Conservation (phyloP, 2,329 filamentous ascomycete species). For the Hymenoscyphus salicellus region DNA sequence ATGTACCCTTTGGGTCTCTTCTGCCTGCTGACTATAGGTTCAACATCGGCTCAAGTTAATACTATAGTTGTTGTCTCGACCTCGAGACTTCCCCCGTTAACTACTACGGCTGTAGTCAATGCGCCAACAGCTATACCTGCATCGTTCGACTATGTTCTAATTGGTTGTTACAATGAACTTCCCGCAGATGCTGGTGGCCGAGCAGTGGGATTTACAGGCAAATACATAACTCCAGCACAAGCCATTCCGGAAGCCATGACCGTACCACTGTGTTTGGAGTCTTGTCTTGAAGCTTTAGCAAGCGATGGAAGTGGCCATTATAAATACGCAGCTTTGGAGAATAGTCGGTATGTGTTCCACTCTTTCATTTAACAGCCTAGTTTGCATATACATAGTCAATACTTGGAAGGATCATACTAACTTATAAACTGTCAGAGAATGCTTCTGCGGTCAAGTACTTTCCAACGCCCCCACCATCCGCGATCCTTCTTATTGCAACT, state of each 20-base stretch:
- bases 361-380: too few species aligned
- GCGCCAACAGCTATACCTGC: background rate
- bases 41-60: background rate
- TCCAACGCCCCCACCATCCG: slow-evolving; percentile 12
- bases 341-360: slow-evolving; percentile 15
- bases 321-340: slow-evolving; percentile 20
- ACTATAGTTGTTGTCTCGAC: background rate
- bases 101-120: background rate
- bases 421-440: slow-evolving; percentile 9
- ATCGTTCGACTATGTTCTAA: slow-evolving; percentile 11
- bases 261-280: slow-evolving; percentile 20
- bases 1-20: background rate
- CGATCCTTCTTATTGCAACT: slow-evolving; percentile 10
- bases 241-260: slow-evolving; percentile 14
- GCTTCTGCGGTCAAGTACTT: slow-evolving; percentile 21
- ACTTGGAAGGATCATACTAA: background rate
- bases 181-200: background rate
- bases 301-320: slow-evolving; percentile 12
- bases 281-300: slow-evolving; percentile 11
- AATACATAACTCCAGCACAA: slow-evolving; percentile 18
- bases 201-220: slow-evolving; percentile 14
- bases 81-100: background rate
- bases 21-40: background rate
- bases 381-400: too few species aligned
- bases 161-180: slow-evolving; percentile 25